Evolutionary conservation across 352 stramenopile genomes (phyloP).

Genomic region (Peronospora farinosa): DNA sequence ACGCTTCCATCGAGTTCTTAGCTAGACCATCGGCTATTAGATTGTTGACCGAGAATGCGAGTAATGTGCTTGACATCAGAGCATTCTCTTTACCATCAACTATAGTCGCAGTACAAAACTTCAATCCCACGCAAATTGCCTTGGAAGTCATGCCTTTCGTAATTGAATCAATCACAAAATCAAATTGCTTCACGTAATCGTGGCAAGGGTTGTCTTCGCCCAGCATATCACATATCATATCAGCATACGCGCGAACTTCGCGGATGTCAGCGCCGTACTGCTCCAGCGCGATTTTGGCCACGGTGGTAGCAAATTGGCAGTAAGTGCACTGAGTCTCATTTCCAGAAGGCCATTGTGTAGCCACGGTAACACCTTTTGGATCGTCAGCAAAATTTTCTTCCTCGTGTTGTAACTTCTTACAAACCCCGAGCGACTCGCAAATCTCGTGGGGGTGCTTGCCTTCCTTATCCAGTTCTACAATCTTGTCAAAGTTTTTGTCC

Average conservation of each 20-base stretch:
- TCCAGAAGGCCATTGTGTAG: constrained; percentile 24
- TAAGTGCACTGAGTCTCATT: constrained; percentile 51
- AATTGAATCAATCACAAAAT: constrained; percentile 56
- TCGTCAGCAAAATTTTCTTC: constrained; percentile 20
- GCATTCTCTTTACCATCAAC: constrained; percentile 11
- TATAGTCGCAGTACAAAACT: constrained; percentile 39
- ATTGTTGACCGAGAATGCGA: background rate
- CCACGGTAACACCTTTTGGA: constrained; percentile 30
- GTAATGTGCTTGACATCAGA: background rate
- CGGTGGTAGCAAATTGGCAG: constrained; percentile 54
- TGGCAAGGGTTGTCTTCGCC: constrained; percentile 57
- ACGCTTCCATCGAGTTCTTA: constrained; percentile 30
- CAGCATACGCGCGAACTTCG: constrained; percentile 52
- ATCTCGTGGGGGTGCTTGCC: constrained; percentile 44
- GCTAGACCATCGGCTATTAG: constrained; percentile 26
- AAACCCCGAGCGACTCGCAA: constrained; percentile 48
- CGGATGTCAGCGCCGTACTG: constrained; percentile 50
- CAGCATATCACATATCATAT: constrained; percentile 73
- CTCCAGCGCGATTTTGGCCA: constrained; percentile 53
- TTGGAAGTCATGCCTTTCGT: constrained; percentile 60
- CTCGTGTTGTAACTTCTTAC: constrained; percentile 21
- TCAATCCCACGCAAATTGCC: constrained; percentile 49
- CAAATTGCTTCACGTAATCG: constrained; percentile 59
- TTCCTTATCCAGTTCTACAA: constrained; percentile 51
- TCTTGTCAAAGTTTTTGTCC: constrained; percentile 57